phyloP scores from a whole-genome alignment of 768 basidiomycete species.

The Tephrocybe rancida region DNA sequence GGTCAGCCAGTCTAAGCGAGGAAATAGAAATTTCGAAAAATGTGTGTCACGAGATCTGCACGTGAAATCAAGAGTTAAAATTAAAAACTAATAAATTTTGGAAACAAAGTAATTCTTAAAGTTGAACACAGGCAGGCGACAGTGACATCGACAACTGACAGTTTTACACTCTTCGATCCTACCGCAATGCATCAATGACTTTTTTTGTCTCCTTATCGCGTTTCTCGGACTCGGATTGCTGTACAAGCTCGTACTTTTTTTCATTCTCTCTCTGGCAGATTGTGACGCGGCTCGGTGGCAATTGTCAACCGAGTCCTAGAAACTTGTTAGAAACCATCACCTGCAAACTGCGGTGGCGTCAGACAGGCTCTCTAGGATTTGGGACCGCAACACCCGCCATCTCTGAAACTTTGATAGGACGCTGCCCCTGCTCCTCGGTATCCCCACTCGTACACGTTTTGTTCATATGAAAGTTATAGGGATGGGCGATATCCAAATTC shows the following conservation, averaged over 20 bases:
- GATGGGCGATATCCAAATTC: not conserved
- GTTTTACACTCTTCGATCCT: not conserved
- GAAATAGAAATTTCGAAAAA: not conserved
- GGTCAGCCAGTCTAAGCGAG: not conserved
- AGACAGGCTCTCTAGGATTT: not conserved
- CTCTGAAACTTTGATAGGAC: slow-evolving; percentile 1
- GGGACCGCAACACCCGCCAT: not conserved
- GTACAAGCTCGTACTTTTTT: not conserved
- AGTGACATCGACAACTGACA: not conserved
- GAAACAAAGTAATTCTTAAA: too few species aligned
- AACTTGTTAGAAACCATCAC: slow-evolving; percentile 4
- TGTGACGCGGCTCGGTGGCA: not conserved
- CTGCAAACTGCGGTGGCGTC: not conserved
- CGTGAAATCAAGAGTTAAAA: not conserved
- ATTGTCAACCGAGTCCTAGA: not conserved
- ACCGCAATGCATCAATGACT: not conserved
- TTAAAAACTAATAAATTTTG: too few species aligned
- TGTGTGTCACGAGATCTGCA: not conserved
- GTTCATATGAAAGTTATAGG: slow-evolving; percentile 1
- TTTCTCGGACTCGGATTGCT: slow-evolving; percentile 2
- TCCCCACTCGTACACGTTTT: not conserved
- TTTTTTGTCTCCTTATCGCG: not conserved
- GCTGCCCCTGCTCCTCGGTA: slow-evolving; percentile 7
- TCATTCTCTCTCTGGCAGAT: not conserved
- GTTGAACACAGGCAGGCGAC: too few species aligned